Base-by-base conservation (phyloP, 768 basidiomycete genomes). In the Tulasnella sp. region DNA sequence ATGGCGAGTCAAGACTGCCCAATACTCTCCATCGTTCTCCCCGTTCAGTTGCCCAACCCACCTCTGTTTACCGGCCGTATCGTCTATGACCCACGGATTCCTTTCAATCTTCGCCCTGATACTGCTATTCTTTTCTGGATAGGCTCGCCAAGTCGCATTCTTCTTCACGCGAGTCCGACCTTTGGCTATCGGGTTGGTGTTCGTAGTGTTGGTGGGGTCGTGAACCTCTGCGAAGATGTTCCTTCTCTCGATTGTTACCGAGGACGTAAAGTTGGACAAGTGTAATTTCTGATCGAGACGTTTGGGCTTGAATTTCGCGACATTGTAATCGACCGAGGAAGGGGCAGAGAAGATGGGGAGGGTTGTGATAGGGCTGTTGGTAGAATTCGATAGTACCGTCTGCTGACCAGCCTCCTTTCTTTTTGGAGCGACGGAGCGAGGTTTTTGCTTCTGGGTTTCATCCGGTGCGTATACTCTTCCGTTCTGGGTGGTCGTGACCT, bases 101-200 rank as follows among this genome's bases (percentile, higher is more conserved):
- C 3, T 37, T 20, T 69, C 64, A 7, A 5, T 31, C 12, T 14
- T 28, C 34, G 31, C 18, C 34, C 18, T 69, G 11, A 28, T 7
- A 28, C 31, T 69, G 64, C 8, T 28, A 37, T 54, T n/a, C 0
- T 14, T 69, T 28, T 69, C 64, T 7, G 64, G 64, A 37, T 69
- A 69, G 64, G 37, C 64, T 69, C 34, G 64, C 64, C 64, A 69
- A 20, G 64, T 69, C 58, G 58, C 58, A 16, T 60, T 31, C n/a
- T 60, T 60, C 64, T 69, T 69, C n/a, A 69, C 64, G 12, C 64
- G 64, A 28, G 18, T 14, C 46, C 46, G 46, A 28, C 64, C 64
- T 20, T 69, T 69, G 28, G 28, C 4, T 11, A 34, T 12, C 4
- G 11, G 31, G 37, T 28, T 69, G 64, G 31, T 37, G 64, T 31